phyloP scores from a whole-genome alignment of 139 green algal species.

The Auxenochlorella protothecoides region DNA sequence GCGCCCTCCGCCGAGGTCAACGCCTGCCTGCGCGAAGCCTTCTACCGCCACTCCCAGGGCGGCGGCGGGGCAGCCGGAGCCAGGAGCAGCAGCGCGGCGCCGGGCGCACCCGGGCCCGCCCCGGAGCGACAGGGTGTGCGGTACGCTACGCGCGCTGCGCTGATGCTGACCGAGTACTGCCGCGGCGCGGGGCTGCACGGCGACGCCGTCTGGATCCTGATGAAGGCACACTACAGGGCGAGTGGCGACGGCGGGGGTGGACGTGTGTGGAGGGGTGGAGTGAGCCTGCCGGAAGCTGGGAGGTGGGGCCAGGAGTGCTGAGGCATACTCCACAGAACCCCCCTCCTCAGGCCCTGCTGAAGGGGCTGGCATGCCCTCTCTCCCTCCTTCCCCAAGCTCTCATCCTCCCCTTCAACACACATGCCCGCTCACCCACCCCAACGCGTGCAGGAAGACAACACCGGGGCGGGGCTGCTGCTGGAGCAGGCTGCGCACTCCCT shows the following conservation, averaged over 20 bases:
- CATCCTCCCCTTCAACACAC: no score
- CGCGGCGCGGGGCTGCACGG: conserved; percentile 12
- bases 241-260: background rate
- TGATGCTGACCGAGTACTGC: conserved; percentile 35
- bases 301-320: no score
- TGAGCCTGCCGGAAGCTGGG: no score
- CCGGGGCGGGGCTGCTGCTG: conserved; percentile 71
- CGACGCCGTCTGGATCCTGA: conserved; percentile 52
- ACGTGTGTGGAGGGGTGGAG: background rate
- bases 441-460: conserved; percentile 46
- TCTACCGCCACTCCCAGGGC: conserved; percentile 26
- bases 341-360: no score
- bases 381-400: no score
- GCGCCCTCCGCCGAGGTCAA: conserved; percentile 11
- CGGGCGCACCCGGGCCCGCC: no score
- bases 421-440: background rate
- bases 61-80: background rate
- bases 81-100: no score
- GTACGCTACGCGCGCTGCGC: conserved; percentile 40
- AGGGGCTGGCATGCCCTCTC: no score
- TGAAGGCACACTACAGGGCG: conserved; percentile 64
- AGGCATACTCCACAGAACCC: no score
- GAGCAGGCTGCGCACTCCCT: conserved; percentile 72
- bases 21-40: conserved; percentile 30
- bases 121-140: conserved; percentile 13